Conservation (phyloP, 169 alveolate species). For the Plasmodium fragile region DNA sequence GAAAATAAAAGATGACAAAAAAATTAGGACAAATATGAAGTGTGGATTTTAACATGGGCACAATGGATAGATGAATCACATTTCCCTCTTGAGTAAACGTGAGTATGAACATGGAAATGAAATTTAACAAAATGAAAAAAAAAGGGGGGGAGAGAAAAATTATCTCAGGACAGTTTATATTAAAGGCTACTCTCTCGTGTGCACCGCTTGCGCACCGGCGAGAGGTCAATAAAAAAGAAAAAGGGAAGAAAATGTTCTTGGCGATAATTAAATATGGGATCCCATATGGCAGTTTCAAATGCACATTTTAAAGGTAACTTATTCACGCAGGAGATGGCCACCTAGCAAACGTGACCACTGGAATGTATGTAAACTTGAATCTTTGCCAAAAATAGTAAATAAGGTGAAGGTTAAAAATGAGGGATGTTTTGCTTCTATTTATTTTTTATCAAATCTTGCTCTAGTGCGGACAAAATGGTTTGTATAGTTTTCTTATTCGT, state of each 20-base stretch:
- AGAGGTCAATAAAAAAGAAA: background rate
- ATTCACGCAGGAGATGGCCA: background rate
- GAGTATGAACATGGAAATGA: background rate
- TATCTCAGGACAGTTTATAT: background rate
- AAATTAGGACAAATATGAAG: background rate
- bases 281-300: background rate
- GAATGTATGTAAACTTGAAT: background rate
- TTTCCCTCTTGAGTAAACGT: background rate
- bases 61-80: background rate
- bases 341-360: background rate
- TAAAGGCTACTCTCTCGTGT: background rate
- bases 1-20: background rate
- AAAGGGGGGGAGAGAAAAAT: background rate
- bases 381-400: background rate
- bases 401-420: slow-evolving; percentile 4
- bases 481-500: slow-evolving; percentile 34
- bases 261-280: background rate
- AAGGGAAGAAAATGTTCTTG: background rate
- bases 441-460: slow-evolving; percentile 30
- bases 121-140: background rate
- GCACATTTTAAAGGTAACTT: background rate
- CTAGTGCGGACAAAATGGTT: slow-evolving; percentile 27
- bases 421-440: slow-evolving; percentile 6
- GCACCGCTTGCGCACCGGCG: background rate
- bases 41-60: background rate